Conservation (phyloP, 1,139 yeast species). For the Saccharomyces hybrid region DNA sequence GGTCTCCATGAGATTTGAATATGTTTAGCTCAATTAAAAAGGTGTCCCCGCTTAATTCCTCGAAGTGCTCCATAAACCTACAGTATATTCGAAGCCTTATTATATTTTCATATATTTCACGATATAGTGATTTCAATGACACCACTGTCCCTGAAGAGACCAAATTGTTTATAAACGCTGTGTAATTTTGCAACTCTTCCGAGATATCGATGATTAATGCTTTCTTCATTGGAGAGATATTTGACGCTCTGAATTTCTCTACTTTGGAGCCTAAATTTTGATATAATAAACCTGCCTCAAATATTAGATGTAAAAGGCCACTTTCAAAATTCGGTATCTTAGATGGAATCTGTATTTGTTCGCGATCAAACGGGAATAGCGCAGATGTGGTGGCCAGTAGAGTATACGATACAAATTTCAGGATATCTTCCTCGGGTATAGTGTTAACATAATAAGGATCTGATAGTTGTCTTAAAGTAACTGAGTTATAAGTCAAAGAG, state of each 20-base stretch:
- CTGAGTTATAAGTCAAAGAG: slow-evolving; percentile 9
- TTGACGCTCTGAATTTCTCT: slow-evolving; percentile 28
- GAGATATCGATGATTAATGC: slow-evolving; percentile 55
- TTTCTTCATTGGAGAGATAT: slow-evolving; percentile 50
- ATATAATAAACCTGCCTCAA: slow-evolving; percentile 72
- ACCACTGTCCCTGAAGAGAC: slow-evolving; percentile 32
- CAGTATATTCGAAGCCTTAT: slow-evolving; percentile 51
- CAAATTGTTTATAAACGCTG: slow-evolving; percentile 47
- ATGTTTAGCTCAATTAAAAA: slow-evolving; percentile 48
- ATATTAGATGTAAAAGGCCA: slow-evolving; percentile 47
- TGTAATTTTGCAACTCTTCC: slow-evolving; percentile 47
- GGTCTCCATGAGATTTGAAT: slow-evolving; percentile 59
- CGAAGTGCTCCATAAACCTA: slow-evolving; percentile 36
- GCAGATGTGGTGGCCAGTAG: slow-evolving; percentile 69
- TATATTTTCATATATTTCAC: slow-evolving; percentile 45
- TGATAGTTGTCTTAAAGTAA: slow-evolving; percentile 23
- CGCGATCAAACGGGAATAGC: slow-evolving; percentile 44
- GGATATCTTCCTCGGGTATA: slow-evolving; percentile 43
- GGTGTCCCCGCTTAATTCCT: slow-evolving; percentile 43
- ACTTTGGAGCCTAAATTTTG: slow-evolving; percentile 37
- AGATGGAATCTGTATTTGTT: slow-evolving; percentile 40
- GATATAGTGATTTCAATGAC: slow-evolving; percentile 39
- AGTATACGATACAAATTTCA: slow-evolving; percentile 56
- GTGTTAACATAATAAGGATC: slow-evolving; percentile 28
- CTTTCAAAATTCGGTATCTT: slow-evolving; percentile 51